Evolutionary conservation across 208 protist species (phyloP).

Genomic region (Leishmania martiniquensis): DNA sequence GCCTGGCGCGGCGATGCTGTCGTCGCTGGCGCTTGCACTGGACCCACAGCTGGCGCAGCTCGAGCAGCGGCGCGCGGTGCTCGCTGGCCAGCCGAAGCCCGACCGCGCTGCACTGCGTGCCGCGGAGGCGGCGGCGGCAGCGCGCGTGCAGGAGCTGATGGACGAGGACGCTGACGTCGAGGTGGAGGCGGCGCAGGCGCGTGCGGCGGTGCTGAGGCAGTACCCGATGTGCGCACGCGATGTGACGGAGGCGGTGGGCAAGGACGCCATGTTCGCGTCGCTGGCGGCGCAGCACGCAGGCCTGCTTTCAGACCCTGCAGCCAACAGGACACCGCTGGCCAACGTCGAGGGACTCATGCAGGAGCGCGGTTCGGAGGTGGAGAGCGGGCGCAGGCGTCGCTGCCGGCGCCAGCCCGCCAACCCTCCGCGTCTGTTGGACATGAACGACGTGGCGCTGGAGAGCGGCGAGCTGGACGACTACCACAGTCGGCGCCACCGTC

Average conservation of each 20-base stretch:
- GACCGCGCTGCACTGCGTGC: no score
- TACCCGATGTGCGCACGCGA: slow-evolving; percentile 23
- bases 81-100: no score
- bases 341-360: slow-evolving; percentile 31
- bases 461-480: no score
- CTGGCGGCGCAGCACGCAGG: slow-evolving; percentile 22
- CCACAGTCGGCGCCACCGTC: no score
- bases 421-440: no score
- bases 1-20: slow-evolving; percentile 23
- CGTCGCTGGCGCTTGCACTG: no score
- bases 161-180: slow-evolving; percentile 14
- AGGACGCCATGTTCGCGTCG: slow-evolving; percentile 40
- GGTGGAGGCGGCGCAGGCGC: slow-evolving; percentile 5
- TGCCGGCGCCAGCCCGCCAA: no score
- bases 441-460: no score
- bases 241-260: slow-evolving; percentile 41
- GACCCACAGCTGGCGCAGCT: no score
- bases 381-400: no score
- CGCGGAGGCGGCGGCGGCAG: no score
- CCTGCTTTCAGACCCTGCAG: slow-evolving; percentile 27
- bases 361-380: slow-evolving; percentile 36
- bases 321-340: slow-evolving; percentile 12
- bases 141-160: slow-evolving; percentile 13
- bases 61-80: no score
- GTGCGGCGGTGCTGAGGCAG: slow-evolving; percentile 7